Evolutionary conservation across 345 rosid genomes (phyloP).

Genomic region (Reutealis trisperma): DNA sequence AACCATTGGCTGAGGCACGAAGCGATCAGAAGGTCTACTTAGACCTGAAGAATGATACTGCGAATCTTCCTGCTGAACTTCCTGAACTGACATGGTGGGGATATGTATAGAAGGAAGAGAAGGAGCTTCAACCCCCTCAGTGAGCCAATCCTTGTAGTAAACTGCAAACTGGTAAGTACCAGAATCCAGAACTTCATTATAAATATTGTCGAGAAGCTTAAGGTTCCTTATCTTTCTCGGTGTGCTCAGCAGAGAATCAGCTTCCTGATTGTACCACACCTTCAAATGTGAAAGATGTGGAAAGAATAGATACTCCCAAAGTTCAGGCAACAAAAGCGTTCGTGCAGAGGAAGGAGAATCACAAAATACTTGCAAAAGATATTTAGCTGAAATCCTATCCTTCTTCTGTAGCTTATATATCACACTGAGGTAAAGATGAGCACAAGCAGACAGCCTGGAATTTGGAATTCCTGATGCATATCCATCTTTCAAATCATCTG

Average conservation of each 20-base stretch:
- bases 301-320: conserved; percentile 58
- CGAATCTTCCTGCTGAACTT: conserved; percentile 27
- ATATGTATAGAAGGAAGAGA: conserved; percentile 48
- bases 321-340: conserved; percentile 47
- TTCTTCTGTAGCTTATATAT: conserved; percentile 57
- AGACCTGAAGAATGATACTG: conserved; percentile 35
- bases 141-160: conserved; percentile 74
- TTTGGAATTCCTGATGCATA: conserved; percentile 48
- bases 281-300: conserved; percentile 69
- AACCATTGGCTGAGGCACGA: conserved; percentile 54
- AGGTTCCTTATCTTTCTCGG: conserved; percentile 41
- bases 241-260: conserved; percentile 37
- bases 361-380: conserved; percentile 60
- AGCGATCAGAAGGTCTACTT: conserved; percentile 35
- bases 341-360: conserved; percentile 58
- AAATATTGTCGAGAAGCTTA: conserved; percentile 56
- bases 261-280: conserved; percentile 59
- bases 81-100: conserved; percentile 41
- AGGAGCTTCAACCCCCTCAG: conserved; percentile 55
- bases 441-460: conserved; percentile 57
- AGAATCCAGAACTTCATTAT: conserved; percentile 55
- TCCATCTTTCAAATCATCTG: conserved; percentile 44
- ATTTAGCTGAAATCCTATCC: conserved; percentile 57
- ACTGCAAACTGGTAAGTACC: conserved; percentile 56
- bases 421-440: conserved; percentile 61